Base-by-base conservation (phyloP, 805 yeast genomes). In the Barnettozyma californica region DNA sequence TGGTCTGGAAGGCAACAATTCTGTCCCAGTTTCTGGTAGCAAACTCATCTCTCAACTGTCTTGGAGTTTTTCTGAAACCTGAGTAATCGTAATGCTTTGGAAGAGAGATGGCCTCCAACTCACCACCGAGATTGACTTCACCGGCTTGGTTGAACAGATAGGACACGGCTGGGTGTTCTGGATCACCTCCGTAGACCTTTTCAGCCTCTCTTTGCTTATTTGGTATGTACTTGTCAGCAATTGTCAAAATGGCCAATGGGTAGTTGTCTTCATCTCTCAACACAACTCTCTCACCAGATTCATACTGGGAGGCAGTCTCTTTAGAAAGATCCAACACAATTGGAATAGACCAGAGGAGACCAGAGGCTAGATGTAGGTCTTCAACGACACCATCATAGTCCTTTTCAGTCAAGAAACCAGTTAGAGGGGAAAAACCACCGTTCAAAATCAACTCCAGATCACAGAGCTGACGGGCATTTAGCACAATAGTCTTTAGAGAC, bases 1-100 rank as follows among this genome's bases (percentile, higher is more conserved):
- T 81, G 39, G 98, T 91, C 74, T 91, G 98, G 84, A 91, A 91
- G 31, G 98, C 98, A 43, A 91, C 98, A 47, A 91, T 87, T 61
- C 81, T 76, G 61, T 80, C 77, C 97, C 97, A 91, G 56, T 87
- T 84, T 65, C 85, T 82, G 60, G 79, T 78, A 52, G 71, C 67
- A 63, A 92, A 92, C 72, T 91, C 96, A 21, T 82, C 70, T 69
- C 98, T 83, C 61, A 91, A 77, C 70, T 90, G 95, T 25, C 88
- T 81, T 26, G 98, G 98, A 25, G 96, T 87, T 70, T 84, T 84
- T 67, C 98, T 81, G 55, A 84, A 75, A 45, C 84, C 92, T 25
- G 86, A 83, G 68, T 91, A 91, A 66, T 91, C 98, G 68, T 88
- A 90, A 69, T 91, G 97, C 53, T 77, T 80, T 52, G 96, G 95